Evolutionary conservation across 768 basidiomycete genomes (phyloP).

Genomic region (Pleurotus tuber-regium): DNA sequence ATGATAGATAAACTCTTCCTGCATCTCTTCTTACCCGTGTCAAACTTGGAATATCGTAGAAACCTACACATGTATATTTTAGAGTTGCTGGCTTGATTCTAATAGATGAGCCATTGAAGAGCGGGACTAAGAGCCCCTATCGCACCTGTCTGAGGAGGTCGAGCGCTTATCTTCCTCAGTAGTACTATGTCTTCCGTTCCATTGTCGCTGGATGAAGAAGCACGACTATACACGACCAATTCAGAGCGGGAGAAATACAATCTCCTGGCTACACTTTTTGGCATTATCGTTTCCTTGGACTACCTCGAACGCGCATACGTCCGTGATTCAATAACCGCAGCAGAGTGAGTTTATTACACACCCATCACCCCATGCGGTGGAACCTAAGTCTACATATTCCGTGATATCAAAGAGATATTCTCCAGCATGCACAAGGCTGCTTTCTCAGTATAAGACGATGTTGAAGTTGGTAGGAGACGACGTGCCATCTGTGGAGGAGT

Average conservation of each 20-base stretch:
- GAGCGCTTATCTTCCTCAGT: slow-evolving; percentile 24
- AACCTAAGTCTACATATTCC: slow-evolving; percentile 20
- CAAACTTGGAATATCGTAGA: no score
- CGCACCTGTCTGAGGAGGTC: no score
- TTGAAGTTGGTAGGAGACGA: slow-evolving; percentile 91
- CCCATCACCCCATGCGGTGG: not conserved
- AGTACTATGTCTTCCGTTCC: slow-evolving; percentile 18
- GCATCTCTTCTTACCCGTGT: no score
- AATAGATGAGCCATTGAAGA: no score
- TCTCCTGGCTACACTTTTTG: slow-evolving; percentile 85
- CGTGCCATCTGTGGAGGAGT: slow-evolving; percentile 82
- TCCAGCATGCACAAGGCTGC: slow-evolving; percentile 89
- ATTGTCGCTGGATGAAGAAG: slow-evolving; percentile 84
- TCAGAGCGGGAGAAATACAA: slow-evolving; percentile 88
- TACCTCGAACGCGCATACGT: slow-evolving; percentile 96
- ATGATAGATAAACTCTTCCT: no score
- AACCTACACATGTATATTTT: no score
- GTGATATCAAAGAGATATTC: slow-evolving; percentile 79
- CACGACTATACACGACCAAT: slow-evolving; percentile 82
- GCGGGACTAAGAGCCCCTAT: no score
- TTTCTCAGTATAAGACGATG: slow-evolving; percentile 98
- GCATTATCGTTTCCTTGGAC: slow-evolving; percentile 87
- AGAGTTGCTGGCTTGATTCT: no score
- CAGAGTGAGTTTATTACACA: slow-evolving; percentile 63
- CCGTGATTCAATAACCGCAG: slow-evolving; percentile 85